Percentiles rank a stretch among this genome's conserved stretches.
These are phyloP conservation scores for Maudiozyma bulderi DNA, from an alignment of 805 yeast species.

Conservation along the genomic window DNA sequence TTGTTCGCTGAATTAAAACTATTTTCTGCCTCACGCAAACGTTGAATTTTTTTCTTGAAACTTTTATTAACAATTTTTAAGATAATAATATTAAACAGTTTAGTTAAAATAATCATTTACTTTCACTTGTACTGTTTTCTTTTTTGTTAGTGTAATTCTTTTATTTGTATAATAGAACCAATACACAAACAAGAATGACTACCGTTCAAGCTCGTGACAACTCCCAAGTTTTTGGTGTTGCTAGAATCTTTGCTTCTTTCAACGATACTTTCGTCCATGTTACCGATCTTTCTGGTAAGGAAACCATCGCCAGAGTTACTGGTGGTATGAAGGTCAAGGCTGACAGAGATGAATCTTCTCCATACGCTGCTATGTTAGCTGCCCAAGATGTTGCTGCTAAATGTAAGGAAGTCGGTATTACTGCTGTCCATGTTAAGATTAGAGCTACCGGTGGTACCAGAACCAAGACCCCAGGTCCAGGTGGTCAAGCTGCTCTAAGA, in stretches of 20 bases:
- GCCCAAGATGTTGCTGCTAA: conserved; percentile 99
- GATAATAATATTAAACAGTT: no score
- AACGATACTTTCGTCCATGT: conserved; percentile 99
- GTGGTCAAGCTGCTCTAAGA: conserved; percentile 99
- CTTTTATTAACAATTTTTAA: no score
- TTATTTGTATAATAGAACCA: background rate
- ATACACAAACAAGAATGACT: background rate
- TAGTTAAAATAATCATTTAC: background rate
- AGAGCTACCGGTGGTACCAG: conserved; percentile 99
- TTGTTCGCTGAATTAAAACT: no score
- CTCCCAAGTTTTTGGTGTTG: conserved; percentile 99
- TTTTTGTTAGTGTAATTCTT: background rate
- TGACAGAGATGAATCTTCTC: conserved; percentile 99
- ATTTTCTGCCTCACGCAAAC: no score
- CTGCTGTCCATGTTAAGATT: conserved; percentile 98
- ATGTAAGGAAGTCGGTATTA: conserved; percentile 99
- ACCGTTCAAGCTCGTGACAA: conserved; percentile 84
- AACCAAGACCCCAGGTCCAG: conserved; percentile 99
- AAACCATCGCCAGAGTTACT: conserved; percentile 98
- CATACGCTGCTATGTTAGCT: conserved; percentile 99
- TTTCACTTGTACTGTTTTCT: background rate
- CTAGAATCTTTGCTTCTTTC: conserved; percentile 99
- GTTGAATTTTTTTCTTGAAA: no score
- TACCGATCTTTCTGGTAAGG: conserved; percentile 98
- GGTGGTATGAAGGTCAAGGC: conserved; percentile 99